A percentile compares a stretch with the other conserved stretches of the same genome.
Evolutionary conservation across 305 asterid genomes (phyloP).

Genomic region (Fraxinus platypoda): DNA sequence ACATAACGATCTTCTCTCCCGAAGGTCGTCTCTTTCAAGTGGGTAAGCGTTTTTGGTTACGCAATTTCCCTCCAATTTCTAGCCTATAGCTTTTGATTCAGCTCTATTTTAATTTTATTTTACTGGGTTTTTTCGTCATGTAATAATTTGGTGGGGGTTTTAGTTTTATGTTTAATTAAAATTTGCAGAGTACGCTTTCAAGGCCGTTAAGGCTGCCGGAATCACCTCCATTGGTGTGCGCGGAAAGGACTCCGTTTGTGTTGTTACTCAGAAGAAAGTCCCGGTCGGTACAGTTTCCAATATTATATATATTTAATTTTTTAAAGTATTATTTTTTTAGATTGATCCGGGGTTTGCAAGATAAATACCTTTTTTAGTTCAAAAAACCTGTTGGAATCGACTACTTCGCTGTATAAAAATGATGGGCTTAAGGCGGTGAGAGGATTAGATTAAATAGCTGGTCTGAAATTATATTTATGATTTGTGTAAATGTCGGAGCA

Average conservation of each 20-base stretch:
- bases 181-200: constrained; percentile 84
- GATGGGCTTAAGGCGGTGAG: background rate
- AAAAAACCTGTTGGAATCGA: background rate
- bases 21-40: constrained; percentile 99
- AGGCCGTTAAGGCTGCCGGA: constrained; percentile 97
- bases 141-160: constrained; percentile 33
- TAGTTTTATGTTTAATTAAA: constrained; percentile 4
- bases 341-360: background rate
- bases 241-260: constrained; percentile 91
- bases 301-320: background rate
- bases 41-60: constrained; percentile 47
- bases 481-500: constrained; percentile 24
- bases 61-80: background rate
- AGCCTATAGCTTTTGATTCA: background rate
- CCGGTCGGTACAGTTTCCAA: constrained; percentile 41
- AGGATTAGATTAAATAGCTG: background rate
- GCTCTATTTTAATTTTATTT: background rate
- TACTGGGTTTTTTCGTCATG: constrained; percentile 4
- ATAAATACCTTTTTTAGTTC: background rate
- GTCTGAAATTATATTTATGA: background rate
- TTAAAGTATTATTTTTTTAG: background rate
- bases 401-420: background rate
- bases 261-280: constrained; percentile 98
- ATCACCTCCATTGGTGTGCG: constrained; percentile 95
- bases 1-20: constrained; percentile 98